These are phyloP conservation scores for Trebouxiophyceae sp. DNA, from an alignment of 163 green algal genomes.

Conservation along the genomic window DNA sequence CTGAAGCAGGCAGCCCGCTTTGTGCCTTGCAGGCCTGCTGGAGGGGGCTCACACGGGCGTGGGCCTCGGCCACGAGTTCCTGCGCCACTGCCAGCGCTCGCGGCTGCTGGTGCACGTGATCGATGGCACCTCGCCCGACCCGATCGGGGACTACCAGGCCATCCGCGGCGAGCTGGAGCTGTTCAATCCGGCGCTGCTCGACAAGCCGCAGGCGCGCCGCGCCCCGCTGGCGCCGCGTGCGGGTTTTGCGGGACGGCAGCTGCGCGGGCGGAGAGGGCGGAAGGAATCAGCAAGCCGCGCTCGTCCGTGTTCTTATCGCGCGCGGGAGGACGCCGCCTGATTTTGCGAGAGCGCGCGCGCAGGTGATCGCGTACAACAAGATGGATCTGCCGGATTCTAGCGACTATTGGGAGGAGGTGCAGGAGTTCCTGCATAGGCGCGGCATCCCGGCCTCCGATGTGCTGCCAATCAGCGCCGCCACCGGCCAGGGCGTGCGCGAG, in stretches of 20 bases:
- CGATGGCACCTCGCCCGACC: slow-evolving; percentile 83
- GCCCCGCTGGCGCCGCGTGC: too few species aligned
- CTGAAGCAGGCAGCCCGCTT: too few species aligned
- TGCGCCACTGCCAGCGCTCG: slow-evolving; percentile 72
- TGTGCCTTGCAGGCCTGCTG: slow-evolving; percentile 72
- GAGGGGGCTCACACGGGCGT: slow-evolving; percentile 85
- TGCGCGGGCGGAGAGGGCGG: too few species aligned
- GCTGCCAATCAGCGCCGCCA: slow-evolving; percentile 68
- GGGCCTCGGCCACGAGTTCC: slow-evolving; percentile 93
- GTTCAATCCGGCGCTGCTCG: slow-evolving; percentile 77
- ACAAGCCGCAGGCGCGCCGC: slow-evolving; percentile 64
- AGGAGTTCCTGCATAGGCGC: slow-evolving; percentile 28
- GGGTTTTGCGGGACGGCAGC: too few species aligned
- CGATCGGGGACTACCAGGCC: slow-evolving; percentile 84
- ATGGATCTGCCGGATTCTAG: slow-evolving; percentile 75
- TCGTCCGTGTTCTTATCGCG: too few species aligned
- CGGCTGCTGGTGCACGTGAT: slow-evolving; percentile 86
- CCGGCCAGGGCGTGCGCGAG: slow-evolving; percentile 54
- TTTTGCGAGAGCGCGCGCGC: too few species aligned
- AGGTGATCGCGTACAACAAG: slow-evolving; percentile 97
- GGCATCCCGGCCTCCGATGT: slow-evolving; percentile 39
- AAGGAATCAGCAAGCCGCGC: too few species aligned
- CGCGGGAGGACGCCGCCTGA: too few species aligned
- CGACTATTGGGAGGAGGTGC: slow-evolving; percentile 72
- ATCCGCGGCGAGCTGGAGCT: slow-evolving; percentile 90